A percentile compares a stretch with the other conserved stretches of the same genome.
Evolutionary conservation across 2,329 filamentous ascomycete species (phyloP).

Genomic region (Fusarium sp.): DNA sequence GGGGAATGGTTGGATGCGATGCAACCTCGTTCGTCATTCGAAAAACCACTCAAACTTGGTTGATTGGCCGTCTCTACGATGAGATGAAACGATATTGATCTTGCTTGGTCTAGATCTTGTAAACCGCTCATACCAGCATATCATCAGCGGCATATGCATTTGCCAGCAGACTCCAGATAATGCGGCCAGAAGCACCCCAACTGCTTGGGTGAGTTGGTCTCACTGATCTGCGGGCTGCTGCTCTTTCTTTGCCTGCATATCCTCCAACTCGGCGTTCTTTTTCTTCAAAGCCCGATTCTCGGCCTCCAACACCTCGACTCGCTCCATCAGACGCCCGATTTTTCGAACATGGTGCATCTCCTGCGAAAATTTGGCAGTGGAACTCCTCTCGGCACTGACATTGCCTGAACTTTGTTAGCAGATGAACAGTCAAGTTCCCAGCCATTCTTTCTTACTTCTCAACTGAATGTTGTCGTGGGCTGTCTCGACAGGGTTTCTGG

Average conservation of each 20-base stretch:
- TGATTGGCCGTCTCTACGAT: neutral
- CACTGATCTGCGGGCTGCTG: too few relatives aligned
- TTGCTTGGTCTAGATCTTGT: neutral
- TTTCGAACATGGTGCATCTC: neutral
- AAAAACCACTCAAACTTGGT: neutral
- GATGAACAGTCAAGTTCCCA: too few relatives aligned
- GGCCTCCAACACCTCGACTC: neutral
- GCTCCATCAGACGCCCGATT: neutral
- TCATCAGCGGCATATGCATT: conserved; percentile 24
- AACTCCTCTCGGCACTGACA: too few relatives aligned
- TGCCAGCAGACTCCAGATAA: neutral
- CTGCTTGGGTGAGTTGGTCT: neutral
- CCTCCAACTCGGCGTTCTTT: neutral
- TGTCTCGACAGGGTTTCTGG: too few relatives aligned
- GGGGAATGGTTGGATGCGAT: conserved; percentile 2
- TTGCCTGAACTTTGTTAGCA: too few relatives aligned
- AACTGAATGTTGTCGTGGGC: too few relatives aligned
- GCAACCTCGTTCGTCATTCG: conserved; percentile 22
- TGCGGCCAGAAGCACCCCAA: neutral
- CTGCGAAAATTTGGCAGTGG: neutral
- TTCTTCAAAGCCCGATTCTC: neutral
- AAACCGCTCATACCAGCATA: conserved; percentile 15
- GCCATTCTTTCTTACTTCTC: too few relatives aligned
- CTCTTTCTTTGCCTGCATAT: too few relatives aligned
- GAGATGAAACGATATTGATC: neutral